Conservation (phyloP, 495 filamentous ascomycete genomes). For the Chaetomidium leptoderma region DNA sequence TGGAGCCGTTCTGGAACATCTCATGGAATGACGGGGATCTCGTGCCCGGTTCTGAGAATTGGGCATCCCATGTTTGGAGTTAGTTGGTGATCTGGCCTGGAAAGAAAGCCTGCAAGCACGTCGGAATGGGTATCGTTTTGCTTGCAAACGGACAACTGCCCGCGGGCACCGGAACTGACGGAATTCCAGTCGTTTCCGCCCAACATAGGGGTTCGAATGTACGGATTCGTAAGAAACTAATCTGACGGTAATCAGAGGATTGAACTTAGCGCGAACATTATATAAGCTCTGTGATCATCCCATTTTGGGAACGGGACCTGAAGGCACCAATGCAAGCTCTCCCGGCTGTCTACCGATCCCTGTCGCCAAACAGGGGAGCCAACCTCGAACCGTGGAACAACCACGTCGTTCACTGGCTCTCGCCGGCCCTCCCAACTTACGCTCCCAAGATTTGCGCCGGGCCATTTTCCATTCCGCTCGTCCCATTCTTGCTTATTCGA, state of each 20-base stretch:
- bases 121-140: neutral
- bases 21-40: too few species aligned
- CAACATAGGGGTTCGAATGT: too few species aligned
- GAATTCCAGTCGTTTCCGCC: neutral
- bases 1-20: too few species aligned
- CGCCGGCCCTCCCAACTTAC: neutral
- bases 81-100: neutral
- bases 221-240: neutral
- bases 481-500: constrained; percentile 13
- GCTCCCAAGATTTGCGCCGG: constrained; percentile 12
- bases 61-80: too few species aligned
- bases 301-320: constrained; percentile 2
- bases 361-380: constrained; percentile 12
- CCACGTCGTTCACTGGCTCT: constrained; percentile 17
- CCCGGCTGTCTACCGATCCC: neutral
- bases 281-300: constrained; percentile 1
- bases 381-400: constrained; percentile 14
- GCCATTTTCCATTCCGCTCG: constrained; percentile 12
- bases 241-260: neutral
- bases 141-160: neutral
- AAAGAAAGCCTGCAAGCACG: neutral
- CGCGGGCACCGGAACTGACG: neutral
- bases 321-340: constrained; percentile 14
- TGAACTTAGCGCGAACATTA: neutral
- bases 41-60: too few species aligned